Conservation (phyloP, 179 eudicot genomes). For the Sideroxylon spinosum region DNA sequence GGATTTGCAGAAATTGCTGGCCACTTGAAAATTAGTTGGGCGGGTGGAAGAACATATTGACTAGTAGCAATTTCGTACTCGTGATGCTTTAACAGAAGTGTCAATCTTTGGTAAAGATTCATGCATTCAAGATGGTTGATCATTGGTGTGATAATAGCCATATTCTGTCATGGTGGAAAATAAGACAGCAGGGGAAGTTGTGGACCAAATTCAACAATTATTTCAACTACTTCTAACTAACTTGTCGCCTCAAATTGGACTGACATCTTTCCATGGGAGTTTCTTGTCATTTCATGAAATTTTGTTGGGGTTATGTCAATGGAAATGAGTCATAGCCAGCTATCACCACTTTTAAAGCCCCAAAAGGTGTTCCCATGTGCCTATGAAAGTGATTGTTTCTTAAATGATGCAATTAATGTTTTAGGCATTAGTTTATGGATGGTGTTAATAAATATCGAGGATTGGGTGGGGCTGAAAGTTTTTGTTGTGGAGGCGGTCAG, state of each 20-base stretch:
- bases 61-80: background rate
- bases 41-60: background rate
- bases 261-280: background rate
- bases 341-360: slow-evolving; percentile 4
- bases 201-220: background rate
- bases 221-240: background rate
- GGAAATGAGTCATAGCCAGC: background rate
- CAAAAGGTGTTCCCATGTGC: background rate
- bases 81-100: background rate
- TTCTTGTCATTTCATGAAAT: background rate
- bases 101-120: background rate
- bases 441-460: background rate
- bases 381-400: background rate
- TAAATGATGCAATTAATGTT: slow-evolving; percentile 2
- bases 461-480: background rate
- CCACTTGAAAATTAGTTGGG: background rate
- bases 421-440: background rate
- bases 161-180: background rate
- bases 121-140: slow-evolving; percentile 4
- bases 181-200: background rate
- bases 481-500: background rate
- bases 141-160: background rate
- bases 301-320: background rate
- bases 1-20: background rate
- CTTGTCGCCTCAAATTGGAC: background rate